Evolutionary conservation across 1,284 basidiomycete genomes (phyloP), one percentile per base, ranked within the genome.

Genomic region (Marasmius oreades): DNA sequence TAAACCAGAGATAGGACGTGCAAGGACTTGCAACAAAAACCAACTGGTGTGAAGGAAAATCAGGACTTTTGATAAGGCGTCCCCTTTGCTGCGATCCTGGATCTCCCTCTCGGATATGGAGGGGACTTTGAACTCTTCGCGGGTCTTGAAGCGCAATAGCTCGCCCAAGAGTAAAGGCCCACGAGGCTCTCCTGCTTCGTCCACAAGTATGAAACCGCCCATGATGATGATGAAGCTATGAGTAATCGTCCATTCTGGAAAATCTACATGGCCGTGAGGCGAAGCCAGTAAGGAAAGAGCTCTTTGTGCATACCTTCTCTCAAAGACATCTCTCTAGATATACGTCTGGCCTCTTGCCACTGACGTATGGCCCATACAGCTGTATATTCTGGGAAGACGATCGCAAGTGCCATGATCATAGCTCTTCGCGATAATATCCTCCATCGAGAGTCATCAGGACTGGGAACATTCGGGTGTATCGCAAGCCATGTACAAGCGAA

Each of bases 401-500:
- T 50, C 23, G 47, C 47, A n/a, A 50, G 6, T 8, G 8, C 24
- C 47, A 50, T 50, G 47, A 46, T 46, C 45, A 46, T 46, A 8
- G 18, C 26, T 33, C 28, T 26, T 31, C 47, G 47, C 18, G 20
- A 33, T 7, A 50, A 18, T 11, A 31, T 33, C 31, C 47, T 26
- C 26, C 10, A 31, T 1, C 18, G 47, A 11, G 53, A 48, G 26
- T 47, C 53, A 3, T 14, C 6, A 5, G 34, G 44, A 26, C 26
- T 43, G 7, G 55, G 48, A 22, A 51, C 11, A 24, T 56, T 56
- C 10, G 55, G 55, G 11, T 55, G 55, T 24, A 55, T 47, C 10
- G 55, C 46, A 16, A 52, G 28, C 55, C 55, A 56, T 16, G 55
- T 56, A 31, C 55, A 56, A 11, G 55, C 55, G 39, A 56, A 56